phyloP scores from a whole-genome alignment of 2,329 filamentous ascomycete genomes.

The Aspergillus sergii region DNA sequence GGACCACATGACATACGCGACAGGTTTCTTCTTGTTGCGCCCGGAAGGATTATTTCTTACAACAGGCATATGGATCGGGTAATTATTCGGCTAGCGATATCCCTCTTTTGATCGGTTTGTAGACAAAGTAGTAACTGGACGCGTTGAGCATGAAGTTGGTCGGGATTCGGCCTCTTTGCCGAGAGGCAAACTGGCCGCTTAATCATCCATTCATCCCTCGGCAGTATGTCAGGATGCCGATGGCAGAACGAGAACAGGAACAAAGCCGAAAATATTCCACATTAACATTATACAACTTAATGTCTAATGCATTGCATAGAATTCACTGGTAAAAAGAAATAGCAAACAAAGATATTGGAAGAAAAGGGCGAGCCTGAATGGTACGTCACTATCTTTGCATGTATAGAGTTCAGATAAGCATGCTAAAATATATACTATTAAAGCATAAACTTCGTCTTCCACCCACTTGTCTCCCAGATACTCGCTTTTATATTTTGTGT shows the following conservation, averaged over 20 bases:
- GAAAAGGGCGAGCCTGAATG: no score
- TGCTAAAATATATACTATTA: no score
- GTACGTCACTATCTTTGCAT: no score
- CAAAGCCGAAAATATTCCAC: no score
- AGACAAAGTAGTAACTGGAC: not conserved
- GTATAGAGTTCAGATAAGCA: no score
- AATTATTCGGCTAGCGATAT: not conserved
- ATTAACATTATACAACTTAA: no score
- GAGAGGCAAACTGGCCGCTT: slow-evolving; percentile 4
- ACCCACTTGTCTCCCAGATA: no score
- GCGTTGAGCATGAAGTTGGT: not conserved
- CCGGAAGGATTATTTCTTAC: slow-evolving; percentile 3
- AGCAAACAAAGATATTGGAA: no score
- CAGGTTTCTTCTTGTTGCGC: slow-evolving; percentile 17
- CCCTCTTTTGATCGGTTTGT: not conserved
- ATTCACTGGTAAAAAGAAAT: no score
- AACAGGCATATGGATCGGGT: slow-evolving; percentile 9
- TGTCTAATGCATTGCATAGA: no score
- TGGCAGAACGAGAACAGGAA: not conserved
- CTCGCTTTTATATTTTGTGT: no score
- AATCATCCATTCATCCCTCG: slow-evolving; percentile 9
- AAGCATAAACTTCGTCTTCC: no score
- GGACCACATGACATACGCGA: slow-evolving; percentile 13
- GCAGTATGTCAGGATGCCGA: not conserved
- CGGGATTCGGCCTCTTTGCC: slow-evolving; percentile 11